phyloP scores from a whole-genome alignment of 768 basidiomycete genomes.

The Cystobasidium ongulense region DNA sequence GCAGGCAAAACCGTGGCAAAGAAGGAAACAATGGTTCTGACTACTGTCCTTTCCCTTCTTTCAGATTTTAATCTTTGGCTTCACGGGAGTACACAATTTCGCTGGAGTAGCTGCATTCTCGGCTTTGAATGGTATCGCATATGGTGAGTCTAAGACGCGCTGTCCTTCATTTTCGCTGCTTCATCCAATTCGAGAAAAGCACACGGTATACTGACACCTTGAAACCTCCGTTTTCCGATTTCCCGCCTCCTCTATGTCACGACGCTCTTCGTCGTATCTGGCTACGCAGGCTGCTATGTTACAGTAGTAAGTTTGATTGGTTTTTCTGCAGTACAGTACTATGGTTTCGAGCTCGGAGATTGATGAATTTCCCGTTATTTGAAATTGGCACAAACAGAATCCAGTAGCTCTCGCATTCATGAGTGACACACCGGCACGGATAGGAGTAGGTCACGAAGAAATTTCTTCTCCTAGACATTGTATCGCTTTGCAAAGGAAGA shows the following conservation, averaged over 20 bases:
- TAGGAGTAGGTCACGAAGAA: slow-evolving; percentile 19
- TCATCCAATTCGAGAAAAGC: too few relatives aligned
- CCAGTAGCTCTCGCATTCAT: slow-evolving; percentile 65
- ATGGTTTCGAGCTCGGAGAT: background rate
- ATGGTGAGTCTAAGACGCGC: background rate
- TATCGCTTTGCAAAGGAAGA: background rate
- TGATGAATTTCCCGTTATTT: background rate
- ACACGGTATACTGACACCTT: too few relatives aligned
- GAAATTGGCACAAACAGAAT: slow-evolving; percentile 53
- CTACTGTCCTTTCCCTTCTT: background rate
- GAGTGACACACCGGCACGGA: slow-evolving; percentile 15
- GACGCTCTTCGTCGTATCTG: too few relatives aligned
- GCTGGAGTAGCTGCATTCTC: slow-evolving; percentile 27
- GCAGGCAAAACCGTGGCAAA: background rate
- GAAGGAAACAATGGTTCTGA: background rate
- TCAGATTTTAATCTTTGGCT: slow-evolving; percentile 19
- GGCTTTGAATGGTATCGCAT: slow-evolving; percentile 23
- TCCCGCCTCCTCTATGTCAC: too few relatives aligned
- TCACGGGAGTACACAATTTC: slow-evolving; percentile 22
- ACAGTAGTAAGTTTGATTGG: background rate
- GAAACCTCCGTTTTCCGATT: too few relatives aligned
- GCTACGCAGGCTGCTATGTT: slow-evolving; percentile 16
- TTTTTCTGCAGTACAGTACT: background rate
- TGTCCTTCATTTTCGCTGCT: background rate
- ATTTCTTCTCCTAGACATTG: too few relatives aligned